Evolutionary conservation across 2,329 filamentous ascomycete species (phyloP).

Genomic region (Elsinoe perseae): DNA sequence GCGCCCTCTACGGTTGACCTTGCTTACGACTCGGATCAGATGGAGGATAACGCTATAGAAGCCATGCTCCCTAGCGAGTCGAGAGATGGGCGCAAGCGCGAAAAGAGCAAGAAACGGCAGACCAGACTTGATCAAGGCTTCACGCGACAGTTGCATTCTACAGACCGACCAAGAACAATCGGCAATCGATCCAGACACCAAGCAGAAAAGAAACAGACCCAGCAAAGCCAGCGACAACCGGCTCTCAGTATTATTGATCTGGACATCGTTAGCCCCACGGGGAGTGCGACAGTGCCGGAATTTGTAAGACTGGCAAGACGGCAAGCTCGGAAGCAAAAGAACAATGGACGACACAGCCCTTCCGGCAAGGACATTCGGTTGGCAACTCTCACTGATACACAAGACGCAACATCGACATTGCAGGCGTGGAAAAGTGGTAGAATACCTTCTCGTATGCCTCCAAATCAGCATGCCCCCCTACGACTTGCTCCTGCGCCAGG

Average conservation of each 20-base stretch:
- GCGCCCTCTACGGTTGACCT: not conserved
- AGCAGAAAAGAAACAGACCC: constrained; percentile 3
- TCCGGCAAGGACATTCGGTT: constrained; percentile 46
- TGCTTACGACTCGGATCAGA: constrained; percentile 23
- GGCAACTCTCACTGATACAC: constrained; percentile 46
- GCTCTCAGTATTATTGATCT: constrained; percentile 47
- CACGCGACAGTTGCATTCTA: not conserved
- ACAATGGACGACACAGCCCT: constrained; percentile 46
- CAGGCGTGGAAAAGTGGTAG: constrained; percentile 45
- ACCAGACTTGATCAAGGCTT: constrained; percentile 33
- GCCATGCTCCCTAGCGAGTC: constrained; percentile 30
- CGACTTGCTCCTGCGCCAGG: too few species aligned
- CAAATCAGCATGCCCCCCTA: too few species aligned
- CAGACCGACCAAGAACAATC: not conserved
- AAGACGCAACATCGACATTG: constrained; percentile 45
- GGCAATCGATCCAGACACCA: not conserved
- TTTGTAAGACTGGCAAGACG: constrained; percentile 52
- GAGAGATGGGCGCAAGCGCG: constrained; percentile 19
- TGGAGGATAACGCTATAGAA: constrained; percentile 42
- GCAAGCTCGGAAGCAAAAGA: constrained; percentile 40
- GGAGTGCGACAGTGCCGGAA: constrained; percentile 36
- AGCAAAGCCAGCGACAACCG: constrained; percentile 22
- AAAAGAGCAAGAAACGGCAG: constrained; percentile 28
- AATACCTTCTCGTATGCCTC: constrained; percentile 26
- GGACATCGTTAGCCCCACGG: constrained; percentile 22